Conservation (phyloP, 345 rosid species). For the Gossypium australe region DNA sequence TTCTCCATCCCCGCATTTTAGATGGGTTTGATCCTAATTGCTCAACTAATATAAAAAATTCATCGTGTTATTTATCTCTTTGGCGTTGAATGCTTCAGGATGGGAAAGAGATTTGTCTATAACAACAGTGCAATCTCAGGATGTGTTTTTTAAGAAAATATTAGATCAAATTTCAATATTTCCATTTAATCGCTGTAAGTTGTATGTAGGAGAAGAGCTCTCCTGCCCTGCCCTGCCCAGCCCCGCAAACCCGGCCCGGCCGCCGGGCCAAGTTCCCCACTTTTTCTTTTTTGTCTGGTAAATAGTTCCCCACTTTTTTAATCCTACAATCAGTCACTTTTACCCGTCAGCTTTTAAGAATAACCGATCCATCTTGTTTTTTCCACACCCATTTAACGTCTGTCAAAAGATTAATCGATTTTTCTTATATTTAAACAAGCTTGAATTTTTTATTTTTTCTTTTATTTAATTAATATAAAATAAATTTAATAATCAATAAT, state of each 20-base stretch:
- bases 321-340: no score
- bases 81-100: neutral
- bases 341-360: no score
- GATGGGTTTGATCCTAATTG: neutral
- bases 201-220: neutral
- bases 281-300: no score
- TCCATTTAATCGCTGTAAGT: neutral
- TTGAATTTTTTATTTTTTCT: no score
- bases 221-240: neutral
- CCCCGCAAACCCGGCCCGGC: neutral
- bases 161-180: neutral
- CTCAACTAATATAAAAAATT: neutral
- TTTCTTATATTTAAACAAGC: no score
- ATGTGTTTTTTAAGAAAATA: neutral
- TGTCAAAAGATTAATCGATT: no score
- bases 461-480: no score
- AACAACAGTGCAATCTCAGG: neutral
- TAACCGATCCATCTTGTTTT: no score
- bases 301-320: no score
- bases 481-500: no score
- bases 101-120: neutral
- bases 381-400: no score
- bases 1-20: conserved; percentile 58
- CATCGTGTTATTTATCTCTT: neutral
- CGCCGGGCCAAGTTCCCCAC: neutral